Evolutionary conservation across 2,329 filamentous ascomycete species (phyloP), one percentile per base, ranked within the genome.

Genomic region (Colletotrichum filicis): DNA sequence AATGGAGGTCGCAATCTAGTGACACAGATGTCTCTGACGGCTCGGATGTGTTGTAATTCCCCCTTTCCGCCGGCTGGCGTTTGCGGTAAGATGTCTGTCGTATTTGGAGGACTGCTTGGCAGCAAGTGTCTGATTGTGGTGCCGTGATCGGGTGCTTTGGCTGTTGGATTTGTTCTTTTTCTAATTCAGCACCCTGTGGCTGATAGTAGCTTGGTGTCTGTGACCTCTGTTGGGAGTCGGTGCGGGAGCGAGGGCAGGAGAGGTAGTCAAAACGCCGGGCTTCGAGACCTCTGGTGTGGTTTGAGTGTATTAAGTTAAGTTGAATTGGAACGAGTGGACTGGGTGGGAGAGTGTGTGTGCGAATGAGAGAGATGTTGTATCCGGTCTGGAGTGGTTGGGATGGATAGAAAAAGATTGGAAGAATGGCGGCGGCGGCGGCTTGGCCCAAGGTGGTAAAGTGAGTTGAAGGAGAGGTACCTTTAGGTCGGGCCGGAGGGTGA

Each of bases 21-120:
- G 68, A 62, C 68, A 71, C 68, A 57, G 46, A 71, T 71, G 68
- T 68, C 68, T 68, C 57, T 71, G 57, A 57, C n/a, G 59, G 55
- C 68, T 65, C 49, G 55, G 56, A 65, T 56, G 26, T 46, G 24
- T 26, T 30, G 28, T 32, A 30, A 46, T 63, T 14, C 58, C 66
- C 60, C 59, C 42, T 70, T 72, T 72, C 55, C 46, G 30, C 30
- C 28, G 8, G 3, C 19, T 49, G 46, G 30, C 55, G 26, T 65
- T 60, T 60, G 60, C 70, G 60, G 46, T 26, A 32, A 59, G 66
- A 70, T 65, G 12, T 49, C n/a, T 46, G 12, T 49, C n/a, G 42
- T 42, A 61, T 60, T 49, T 42, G 26, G 60, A 65, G 3, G 11
- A 28, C n/a, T 28, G 53, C 58, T 42, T 70, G 37, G 58, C 58